phyloP scores from a whole-genome alignment of 805 yeast genomes.

The Candida verbasci region DNA sequence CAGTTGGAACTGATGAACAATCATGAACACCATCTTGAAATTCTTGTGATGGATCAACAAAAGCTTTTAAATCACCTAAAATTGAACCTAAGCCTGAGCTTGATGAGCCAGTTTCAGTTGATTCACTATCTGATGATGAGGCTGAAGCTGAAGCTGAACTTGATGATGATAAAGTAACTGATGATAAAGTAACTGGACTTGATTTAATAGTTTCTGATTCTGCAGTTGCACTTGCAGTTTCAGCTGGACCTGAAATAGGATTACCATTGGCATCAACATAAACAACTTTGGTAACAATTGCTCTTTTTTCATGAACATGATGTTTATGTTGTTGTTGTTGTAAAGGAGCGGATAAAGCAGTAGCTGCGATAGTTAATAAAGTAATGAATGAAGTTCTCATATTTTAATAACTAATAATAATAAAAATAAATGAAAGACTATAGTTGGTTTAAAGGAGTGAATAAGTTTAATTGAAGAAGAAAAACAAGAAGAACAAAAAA shows the following conservation, averaged over 20 bases:
- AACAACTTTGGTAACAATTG: slow-evolving; percentile 34
- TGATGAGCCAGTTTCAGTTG: slow-evolving; percentile 18
- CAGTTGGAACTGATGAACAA: slow-evolving; percentile 71
- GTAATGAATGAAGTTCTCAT: slow-evolving; percentile 27
- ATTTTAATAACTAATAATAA: slow-evolving; percentile 1
- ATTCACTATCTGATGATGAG: slow-evolving; percentile 10
- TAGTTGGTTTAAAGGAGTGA: slow-evolving; percentile 9
- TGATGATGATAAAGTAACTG: slow-evolving; percentile 11
- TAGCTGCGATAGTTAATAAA: slow-evolving; percentile 22
- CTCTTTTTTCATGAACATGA: slow-evolving; percentile 31
- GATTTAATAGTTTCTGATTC: slow-evolving; percentile 10
- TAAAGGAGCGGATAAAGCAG: slow-evolving; percentile 30
- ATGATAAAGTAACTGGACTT: slow-evolving; percentile 9
- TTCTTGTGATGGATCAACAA: slow-evolving; percentile 49
- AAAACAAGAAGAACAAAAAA: slow-evolving; percentile 1
- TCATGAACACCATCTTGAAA: slow-evolving; percentile 71
- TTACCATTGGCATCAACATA: slow-evolving; percentile 30
- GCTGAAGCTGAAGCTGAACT: slow-evolving; percentile 10
- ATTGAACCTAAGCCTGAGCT: slow-evolving; percentile 32
- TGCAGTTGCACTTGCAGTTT: slow-evolving; percentile 5
- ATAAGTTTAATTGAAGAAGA: not conserved
- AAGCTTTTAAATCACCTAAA: slow-evolving; percentile 58
- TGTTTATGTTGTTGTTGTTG: slow-evolving; percentile 36
- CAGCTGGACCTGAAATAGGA: slow-evolving; percentile 29
- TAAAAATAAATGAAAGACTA: slow-evolving; percentile 10